Base-by-base conservation (phyloP, 2,329 filamentous ascomycete genomes). In the Pleoardoris graminearum region DNA sequence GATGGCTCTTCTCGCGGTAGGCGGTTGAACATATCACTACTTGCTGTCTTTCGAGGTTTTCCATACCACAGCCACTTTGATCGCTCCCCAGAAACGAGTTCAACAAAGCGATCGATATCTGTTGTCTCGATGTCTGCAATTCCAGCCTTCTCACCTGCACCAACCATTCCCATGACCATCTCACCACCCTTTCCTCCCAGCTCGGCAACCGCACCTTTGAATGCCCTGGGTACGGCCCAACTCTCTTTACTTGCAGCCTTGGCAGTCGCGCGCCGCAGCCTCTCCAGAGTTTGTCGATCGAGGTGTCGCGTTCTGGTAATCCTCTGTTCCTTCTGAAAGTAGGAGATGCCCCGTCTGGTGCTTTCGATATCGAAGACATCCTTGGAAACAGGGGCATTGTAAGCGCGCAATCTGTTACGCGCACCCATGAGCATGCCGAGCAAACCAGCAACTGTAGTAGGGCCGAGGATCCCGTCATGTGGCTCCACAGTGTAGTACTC, bases 11-110 rank as follows among this genome's bases (percentile, higher is more conserved):
- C 70, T n/a, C 61, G 66, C 16, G 68, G 68, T 8, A 74, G 59
- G 21, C 72, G 66, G 59, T 63, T 72, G 52, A 75, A 73, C 69
- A 75, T 73, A 47, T 74, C 72, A 7, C 58, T 59, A n/a, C 63
- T 58, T 19, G 47, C 53, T 12, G 67, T 82, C 67, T 93, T 91
- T 55, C 87, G 85, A 32, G 90, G 83, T 71, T 96, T 97, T 14
- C 93, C 94, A 55, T 90, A 82, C 94, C 94, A 99, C 1, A 99
- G 80, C 91, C 92, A 97, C 71, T 96, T 96, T 14, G 90, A 82
- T 50, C 89, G 84, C 69, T 94, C 90, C 29, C 94, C 93, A 55
- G 86, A 87, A 0, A 88, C 84, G 22, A 96, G 79, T 53, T 85
- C 85, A 43, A 90, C 82, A 60, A 97, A 96, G 39, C 81, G 85